Conservation (phyloP, 78 protist species). For the Dictyostelium purpureum region DNA sequence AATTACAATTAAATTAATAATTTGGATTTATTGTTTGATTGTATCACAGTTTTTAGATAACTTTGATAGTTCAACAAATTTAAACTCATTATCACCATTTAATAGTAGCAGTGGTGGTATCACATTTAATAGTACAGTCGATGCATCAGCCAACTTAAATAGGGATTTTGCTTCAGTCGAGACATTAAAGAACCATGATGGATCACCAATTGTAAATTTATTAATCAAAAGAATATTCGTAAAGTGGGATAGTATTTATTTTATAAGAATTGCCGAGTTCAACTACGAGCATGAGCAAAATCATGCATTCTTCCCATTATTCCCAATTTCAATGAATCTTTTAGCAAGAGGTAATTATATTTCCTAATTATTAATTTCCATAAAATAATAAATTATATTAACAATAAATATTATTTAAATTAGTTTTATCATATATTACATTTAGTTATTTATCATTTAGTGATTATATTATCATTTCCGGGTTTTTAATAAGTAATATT, state of each 20-base stretch:
- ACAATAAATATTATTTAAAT: not conserved
- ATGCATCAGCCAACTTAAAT: not conserved
- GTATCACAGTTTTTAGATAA: constrained; percentile 6
- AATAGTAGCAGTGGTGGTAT: no score
- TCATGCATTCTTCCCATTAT: constrained; percentile 80
- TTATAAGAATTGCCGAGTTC: constrained; percentile 57
- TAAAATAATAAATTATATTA: not conserved
- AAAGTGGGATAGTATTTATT: constrained; percentile 78
- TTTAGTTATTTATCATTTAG: constrained; percentile 3
- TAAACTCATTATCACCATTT: constrained; percentile 27
- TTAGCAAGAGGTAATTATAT: constrained; percentile 4
- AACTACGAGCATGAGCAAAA: constrained; percentile 72
- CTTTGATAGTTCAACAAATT: constrained; percentile 50
- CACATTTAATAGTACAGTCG: not conserved
- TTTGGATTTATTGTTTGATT: constrained; percentile 33
- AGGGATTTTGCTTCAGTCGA: not conserved
- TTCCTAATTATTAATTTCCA: not conserved
- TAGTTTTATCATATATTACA: constrained; percentile 26
- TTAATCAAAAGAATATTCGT: constrained; percentile 43
- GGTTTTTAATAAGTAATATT: constrained; percentile 57
- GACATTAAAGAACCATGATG: constrained; percentile 7
- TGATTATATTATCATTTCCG: constrained; percentile 52
- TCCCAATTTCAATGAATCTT: constrained; percentile 32
- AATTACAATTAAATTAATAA: not conserved
- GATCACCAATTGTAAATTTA: constrained; percentile 3